Percentiles rank a stretch among this genome's conserved stretches.
Evolutionary conservation across 129 eudicot genomes (phyloP).

Genomic region (Saposhnikovia divaricata): DNA sequence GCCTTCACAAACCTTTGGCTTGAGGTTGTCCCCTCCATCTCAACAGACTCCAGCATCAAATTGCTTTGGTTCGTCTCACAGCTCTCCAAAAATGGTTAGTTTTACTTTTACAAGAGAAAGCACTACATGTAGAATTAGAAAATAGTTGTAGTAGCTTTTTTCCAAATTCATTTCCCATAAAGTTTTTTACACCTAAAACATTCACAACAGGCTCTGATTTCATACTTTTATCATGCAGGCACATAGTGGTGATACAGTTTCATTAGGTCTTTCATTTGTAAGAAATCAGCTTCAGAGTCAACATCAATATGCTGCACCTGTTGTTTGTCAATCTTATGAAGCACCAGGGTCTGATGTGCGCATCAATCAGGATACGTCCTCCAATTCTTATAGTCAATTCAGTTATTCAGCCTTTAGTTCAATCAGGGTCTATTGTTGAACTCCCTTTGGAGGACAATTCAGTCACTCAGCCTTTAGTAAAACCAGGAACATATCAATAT

Average conservation of each 20-base stretch:
- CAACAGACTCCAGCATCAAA: conserved; percentile 19
- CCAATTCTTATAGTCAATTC: conserved; percentile 21
- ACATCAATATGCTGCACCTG: conserved; percentile 7
- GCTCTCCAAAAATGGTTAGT: conserved; percentile 37
- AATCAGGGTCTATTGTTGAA: no score
- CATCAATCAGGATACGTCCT: conserved; percentile 21
- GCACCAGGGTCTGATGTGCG: conserved; percentile 2
- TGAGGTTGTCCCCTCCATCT: conserved; percentile 39
- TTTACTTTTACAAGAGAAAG: neutral
- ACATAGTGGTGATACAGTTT: conserved; percentile 7
- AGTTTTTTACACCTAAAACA: neutral
- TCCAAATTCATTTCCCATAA: neutral
- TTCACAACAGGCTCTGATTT: neutral
- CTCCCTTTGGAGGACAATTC: conserved; percentile 22
- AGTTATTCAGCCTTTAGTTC: no score
- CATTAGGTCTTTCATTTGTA: conserved; percentile 16
- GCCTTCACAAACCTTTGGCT: conserved; percentile 36
- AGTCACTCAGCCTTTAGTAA: conserved; percentile 10
- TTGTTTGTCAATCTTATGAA: conserved; percentile 15
- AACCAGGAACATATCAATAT: conserved; percentile 19
- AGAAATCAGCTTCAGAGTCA: conserved; percentile 28
- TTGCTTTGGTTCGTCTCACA: conserved; percentile 24
- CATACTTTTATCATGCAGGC: conserved; percentile 22
- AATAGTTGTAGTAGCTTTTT: neutral
- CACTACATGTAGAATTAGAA: neutral